phyloP scores from a whole-genome alignment of 805 yeast species.

The Saccharomycopsis sp. region DNA sequence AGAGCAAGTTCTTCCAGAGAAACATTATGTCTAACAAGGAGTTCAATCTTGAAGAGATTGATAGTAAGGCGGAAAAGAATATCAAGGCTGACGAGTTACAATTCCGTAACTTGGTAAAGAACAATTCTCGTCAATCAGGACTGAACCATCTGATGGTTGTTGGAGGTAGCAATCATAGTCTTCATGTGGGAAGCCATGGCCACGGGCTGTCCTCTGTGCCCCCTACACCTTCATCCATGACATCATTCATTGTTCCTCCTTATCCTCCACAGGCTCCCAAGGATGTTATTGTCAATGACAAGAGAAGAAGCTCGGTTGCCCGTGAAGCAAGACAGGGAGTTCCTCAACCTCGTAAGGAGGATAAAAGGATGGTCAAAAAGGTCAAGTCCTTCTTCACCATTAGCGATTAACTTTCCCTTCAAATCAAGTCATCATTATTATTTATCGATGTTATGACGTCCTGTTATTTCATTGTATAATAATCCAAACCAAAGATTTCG shows the following conservation, averaged over 20 bases:
- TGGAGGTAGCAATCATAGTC: not conserved
- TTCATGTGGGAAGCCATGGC: not conserved
- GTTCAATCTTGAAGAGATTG: not conserved
- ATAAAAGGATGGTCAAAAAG: not conserved
- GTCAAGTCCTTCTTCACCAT: not conserved
- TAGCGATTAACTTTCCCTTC: not conserved
- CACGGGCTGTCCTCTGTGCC: not conserved
- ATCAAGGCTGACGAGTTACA: not conserved
- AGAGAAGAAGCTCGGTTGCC: not conserved
- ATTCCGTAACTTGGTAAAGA: not conserved
- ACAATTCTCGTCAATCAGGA: not conserved
- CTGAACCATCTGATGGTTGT: not conserved
- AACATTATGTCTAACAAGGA: not conserved
- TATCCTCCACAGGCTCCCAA: not conserved
- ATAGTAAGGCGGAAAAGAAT: not conserved
- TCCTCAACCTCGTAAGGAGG: not conserved
- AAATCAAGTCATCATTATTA: too few species aligned
- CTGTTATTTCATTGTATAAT: too few species aligned
- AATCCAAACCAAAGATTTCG: too few species aligned
- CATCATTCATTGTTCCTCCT: not conserved
- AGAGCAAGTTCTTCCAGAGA: not conserved
- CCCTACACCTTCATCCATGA: not conserved
- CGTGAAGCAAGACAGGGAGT: too few species aligned
- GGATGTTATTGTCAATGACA: not conserved
- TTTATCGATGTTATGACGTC: too few species aligned